Evolutionary conservation across 73 alveolate genomes (phyloP).

Genomic region (Urostyla sp.): DNA sequence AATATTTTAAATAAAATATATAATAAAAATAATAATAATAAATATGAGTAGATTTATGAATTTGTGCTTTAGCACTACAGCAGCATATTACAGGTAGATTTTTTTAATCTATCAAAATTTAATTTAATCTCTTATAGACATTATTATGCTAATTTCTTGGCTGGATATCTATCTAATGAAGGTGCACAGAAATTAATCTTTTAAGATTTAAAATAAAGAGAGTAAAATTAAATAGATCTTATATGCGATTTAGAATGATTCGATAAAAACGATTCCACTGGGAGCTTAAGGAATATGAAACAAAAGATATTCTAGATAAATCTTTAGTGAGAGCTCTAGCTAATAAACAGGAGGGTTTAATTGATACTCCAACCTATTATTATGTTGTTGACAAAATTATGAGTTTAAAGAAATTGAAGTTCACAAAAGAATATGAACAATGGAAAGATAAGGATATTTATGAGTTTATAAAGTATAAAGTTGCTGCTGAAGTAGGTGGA

Average conservation of each 20-base stretch:
- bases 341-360: constrained; percentile 34
- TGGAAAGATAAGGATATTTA: constrained; percentile 50
- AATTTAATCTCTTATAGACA: too few relatives aligned
- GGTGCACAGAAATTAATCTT: background rate
- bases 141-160: too few relatives aligned
- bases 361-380: constrained; percentile 60
- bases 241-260: background rate
- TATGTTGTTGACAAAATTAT: constrained; percentile 33
- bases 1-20: too few relatives aligned
- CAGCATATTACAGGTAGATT: too few relatives aligned
- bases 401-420: constrained; percentile 52
- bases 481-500: constrained; percentile 72
- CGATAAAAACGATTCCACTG: constrained; percentile 40
- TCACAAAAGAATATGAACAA: constrained; percentile 51
- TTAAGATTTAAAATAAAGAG: background rate
- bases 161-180: background rate
- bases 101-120: too few relatives aligned
- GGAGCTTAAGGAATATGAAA: constrained; percentile 29
- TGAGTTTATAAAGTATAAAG: constrained; percentile 66
- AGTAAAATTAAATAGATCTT: background rate
- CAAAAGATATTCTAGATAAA: constrained; percentile 53
- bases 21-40: too few relatives aligned
- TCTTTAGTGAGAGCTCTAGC: constrained; percentile 65
- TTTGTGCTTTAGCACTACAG: too few relatives aligned
- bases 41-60: too few relatives aligned